These are phyloP conservation scores for Russula emetica DNA, from an alignment of 768 basidiomycete genomes.

Conservation along the genomic window DNA sequence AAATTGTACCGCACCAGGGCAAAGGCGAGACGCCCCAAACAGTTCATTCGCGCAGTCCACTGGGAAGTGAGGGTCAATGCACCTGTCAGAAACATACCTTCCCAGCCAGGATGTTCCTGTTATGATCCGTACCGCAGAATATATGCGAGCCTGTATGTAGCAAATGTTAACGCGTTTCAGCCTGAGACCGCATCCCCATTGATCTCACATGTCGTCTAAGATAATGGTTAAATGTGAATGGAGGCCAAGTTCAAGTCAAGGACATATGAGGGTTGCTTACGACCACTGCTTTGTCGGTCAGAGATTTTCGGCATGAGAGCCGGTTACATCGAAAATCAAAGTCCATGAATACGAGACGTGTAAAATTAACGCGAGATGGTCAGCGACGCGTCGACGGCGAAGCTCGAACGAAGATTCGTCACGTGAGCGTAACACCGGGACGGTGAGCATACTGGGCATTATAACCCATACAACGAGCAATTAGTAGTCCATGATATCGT, in stretches of 20 bases:
- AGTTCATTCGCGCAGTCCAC: constrained; percentile 84
- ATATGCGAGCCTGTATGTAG: constrained; percentile 73
- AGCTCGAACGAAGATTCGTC: neutral
- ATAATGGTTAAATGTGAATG: constrained; percentile 25
- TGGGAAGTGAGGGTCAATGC: constrained; percentile 31
- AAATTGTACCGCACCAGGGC: constrained; percentile 53
- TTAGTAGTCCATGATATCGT: constrained; percentile 13
- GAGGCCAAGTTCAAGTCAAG: neutral
- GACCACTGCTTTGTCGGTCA: constrained; percentile 80
- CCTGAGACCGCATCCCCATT: neutral
- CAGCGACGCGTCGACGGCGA: neutral
- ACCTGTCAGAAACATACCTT: neutral
- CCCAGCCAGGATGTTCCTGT: neutral
- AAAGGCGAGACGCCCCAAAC: constrained; percentile 71
- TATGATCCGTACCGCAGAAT: constrained; percentile 56
- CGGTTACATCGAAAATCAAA: constrained; percentile 74
- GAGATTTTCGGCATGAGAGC: constrained; percentile 62
- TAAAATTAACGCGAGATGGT: neutral
- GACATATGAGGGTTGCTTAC: constrained; percentile 43
- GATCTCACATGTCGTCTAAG: constrained; percentile 53
- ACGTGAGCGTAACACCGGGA: constrained; percentile 5
- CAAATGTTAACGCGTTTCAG: neutral
- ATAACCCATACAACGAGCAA: constrained; percentile 10
- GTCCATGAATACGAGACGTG: constrained; percentile 48
- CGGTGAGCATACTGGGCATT: neutral